phyloP scores from a whole-genome alignment of 1,284 basidiomycete species.

The Cystobasidium sp. region DNA sequence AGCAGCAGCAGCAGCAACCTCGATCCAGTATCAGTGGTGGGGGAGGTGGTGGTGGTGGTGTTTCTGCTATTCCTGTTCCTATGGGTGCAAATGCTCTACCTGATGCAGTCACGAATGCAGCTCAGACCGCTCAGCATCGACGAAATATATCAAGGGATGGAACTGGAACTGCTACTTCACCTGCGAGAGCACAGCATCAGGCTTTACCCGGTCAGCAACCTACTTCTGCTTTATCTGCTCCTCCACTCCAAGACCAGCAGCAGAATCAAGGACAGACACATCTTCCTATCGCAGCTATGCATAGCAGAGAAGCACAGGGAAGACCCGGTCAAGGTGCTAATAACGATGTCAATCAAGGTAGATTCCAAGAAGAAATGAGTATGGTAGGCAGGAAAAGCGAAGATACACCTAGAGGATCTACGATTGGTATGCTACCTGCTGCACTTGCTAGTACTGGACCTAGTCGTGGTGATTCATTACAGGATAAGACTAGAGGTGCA shows the following conservation, averaged over 20 bases:
- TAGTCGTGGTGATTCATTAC: conserved; percentile 8
- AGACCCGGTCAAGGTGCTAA: not conserved
- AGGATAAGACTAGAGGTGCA: conserved; percentile 12
- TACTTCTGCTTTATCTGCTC: not conserved
- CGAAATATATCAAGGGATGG: conserved; percentile 16
- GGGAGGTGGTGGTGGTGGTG: too few species aligned
- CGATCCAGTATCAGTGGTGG: too few species aligned
- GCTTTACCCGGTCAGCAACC: not conserved
- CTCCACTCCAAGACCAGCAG: not conserved
- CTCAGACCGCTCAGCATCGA: conserved; percentile 18
- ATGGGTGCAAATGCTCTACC: not conserved
- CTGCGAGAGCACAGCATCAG: conserved; percentile 11
- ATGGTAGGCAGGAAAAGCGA: conserved; percentile 28
- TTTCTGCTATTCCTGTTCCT: not conserved
- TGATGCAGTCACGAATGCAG: conserved; percentile 26
- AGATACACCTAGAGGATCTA: not conserved
- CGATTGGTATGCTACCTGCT: not conserved
- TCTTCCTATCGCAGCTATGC: too few species aligned
- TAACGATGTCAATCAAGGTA: not conserved
- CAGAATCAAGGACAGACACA: not conserved
- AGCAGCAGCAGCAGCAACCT: not conserved
- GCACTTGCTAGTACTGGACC: conserved; percentile 10
- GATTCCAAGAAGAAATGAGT: conserved; percentile 36
- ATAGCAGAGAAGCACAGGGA: too few species aligned
- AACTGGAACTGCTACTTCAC: not conserved